phyloP scores from a whole-genome alignment of 805 yeast genomes.

The Wickerhamomyces queroliae region DNA sequence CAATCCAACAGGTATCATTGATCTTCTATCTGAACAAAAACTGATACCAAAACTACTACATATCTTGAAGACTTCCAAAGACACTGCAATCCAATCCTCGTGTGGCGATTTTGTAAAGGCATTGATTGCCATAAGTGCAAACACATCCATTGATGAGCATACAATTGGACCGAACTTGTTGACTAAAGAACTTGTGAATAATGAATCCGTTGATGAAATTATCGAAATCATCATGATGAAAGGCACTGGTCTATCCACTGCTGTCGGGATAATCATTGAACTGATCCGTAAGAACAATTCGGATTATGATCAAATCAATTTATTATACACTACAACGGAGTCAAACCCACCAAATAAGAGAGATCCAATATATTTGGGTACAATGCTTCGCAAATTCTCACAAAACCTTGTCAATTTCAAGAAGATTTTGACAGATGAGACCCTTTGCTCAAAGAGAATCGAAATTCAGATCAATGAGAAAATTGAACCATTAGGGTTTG shows the following conservation, averaged over 20 bases:
- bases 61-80: constrained; percentile 54
- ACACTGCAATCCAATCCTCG: constrained; percentile 73
- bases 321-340: constrained; percentile 66
- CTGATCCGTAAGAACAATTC: constrained; percentile 92
- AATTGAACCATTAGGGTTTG: constrained; percentile 85
- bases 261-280: constrained; percentile 91
- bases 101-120: constrained; percentile 94
- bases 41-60: constrained; percentile 67
- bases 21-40: constrained; percentile 65
- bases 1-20: constrained; percentile 83
- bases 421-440: constrained; percentile 30
- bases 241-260: constrained; percentile 82
- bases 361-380: constrained; percentile 89
- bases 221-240: constrained; percentile 61
- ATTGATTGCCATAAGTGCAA: constrained; percentile 89
- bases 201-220: constrained; percentile 52
- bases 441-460: constrained; percentile 21
- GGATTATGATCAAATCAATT: constrained; percentile 85
- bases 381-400: constrained; percentile 69
- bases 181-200: constrained; percentile 80
- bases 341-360: constrained; percentile 84
- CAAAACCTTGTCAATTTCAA: constrained; percentile 52
- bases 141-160: constrained; percentile 68
- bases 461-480: constrained; percentile 44
- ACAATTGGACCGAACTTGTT: constrained; percentile 93